Percentiles rank a stretch among this genome's conserved stretches.
Conservation (phyloP, 148 eudicot species). For the Chenopodium formosanum region DNA sequence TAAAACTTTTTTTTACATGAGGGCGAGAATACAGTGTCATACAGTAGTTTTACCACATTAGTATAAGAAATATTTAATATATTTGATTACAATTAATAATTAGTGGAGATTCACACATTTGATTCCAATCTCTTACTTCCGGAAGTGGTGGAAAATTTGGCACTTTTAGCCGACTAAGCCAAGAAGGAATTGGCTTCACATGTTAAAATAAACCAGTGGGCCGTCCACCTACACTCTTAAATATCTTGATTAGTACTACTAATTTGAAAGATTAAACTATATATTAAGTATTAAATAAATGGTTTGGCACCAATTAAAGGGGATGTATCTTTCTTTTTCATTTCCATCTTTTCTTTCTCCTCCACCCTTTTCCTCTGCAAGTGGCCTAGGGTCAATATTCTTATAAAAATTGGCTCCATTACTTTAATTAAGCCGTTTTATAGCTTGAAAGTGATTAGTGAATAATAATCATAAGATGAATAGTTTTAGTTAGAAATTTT, state of each 20-base stretch:
- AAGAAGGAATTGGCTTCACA: neutral
- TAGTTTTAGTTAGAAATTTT: neutral
- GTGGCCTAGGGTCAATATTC: conserved; percentile 9
- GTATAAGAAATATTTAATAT: too few species aligned
- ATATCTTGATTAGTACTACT: too few species aligned
- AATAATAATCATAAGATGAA: neutral
- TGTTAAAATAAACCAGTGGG: neutral
- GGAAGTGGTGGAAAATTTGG: conserved; percentile 8
- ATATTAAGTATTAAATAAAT: too few species aligned
- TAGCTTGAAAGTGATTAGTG: neutral
- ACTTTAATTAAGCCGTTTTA: neutral
- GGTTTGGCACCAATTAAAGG: neutral
- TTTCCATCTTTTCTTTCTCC: neutral
- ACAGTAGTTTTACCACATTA: too few species aligned
- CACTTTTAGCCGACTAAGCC: conserved; percentile 23
- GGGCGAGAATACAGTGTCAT: too few species aligned
- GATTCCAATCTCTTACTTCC: conserved; percentile 21
- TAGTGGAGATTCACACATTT: conserved; percentile 1
- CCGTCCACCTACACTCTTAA: neutral
- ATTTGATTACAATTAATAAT: neutral
- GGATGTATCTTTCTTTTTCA: neutral
- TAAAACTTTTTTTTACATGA: too few species aligned
- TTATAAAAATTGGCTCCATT: neutral
- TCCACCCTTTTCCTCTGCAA: conserved; percentile 12
- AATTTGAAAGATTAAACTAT: too few species aligned